Evolutionary conservation across 2,329 filamentous ascomycete species (phyloP).

Genomic region (Penicillium sp.): DNA sequence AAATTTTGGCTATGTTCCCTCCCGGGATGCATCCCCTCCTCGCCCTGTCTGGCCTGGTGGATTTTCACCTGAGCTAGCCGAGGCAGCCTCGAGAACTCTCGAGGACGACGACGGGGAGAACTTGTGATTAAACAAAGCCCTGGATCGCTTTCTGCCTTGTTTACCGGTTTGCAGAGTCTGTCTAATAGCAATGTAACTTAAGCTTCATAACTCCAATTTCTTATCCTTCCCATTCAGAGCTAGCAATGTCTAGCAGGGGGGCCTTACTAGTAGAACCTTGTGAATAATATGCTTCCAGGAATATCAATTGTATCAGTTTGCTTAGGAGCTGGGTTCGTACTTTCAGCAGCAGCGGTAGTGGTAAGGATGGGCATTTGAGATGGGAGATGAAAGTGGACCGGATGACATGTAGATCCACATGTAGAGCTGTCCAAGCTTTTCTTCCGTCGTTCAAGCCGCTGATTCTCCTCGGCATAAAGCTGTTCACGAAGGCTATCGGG

Average conservation of each 20-base stretch:
- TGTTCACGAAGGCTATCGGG: slow-evolving; percentile 36
- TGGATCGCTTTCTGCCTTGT: not conserved
- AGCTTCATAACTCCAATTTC: too few species aligned
- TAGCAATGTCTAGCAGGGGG: too few species aligned
- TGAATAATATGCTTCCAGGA: too few species aligned
- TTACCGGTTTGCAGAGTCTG: not conserved
- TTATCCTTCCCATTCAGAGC: too few species aligned
- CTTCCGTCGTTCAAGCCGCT: slow-evolving; percentile 25
- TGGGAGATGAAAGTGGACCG: too few species aligned
- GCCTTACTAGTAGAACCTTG: too few species aligned
- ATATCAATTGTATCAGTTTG: too few species aligned
- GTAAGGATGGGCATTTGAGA: too few species aligned
- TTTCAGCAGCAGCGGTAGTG: too few species aligned
- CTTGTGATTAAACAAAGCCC: not conserved
- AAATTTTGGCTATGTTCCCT: not conserved
- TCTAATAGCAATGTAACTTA: too few species aligned
- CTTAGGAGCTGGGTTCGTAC: too few species aligned
- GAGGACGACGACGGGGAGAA: not conserved
- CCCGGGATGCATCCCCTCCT: not conserved
- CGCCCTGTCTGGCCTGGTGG: not conserved
- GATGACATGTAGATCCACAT: slow-evolving; percentile 22
- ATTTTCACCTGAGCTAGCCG: not conserved
- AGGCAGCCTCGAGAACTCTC: not conserved
- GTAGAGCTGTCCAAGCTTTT: slow-evolving; percentile 20
- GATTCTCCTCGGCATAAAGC: slow-evolving; percentile 37